phyloP scores from a whole-genome alignment of 2,329 filamentous ascomycete genomes.

The Raffaelea deltoideospora region DNA sequence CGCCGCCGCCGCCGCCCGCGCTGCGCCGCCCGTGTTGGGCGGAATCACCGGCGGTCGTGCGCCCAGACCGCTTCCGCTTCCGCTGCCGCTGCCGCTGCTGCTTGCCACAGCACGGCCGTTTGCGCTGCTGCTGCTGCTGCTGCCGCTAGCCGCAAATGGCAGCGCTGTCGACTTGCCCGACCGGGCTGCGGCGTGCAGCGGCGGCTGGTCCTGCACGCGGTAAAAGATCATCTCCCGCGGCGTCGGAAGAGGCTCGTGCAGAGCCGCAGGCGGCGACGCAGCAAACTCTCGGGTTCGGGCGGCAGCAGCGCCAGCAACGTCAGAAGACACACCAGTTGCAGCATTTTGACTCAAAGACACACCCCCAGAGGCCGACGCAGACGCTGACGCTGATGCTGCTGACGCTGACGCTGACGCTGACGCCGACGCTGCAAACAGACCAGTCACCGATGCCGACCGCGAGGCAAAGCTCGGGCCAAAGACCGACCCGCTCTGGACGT shows the following conservation, averaged over 20 bases:
- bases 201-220: conserved; percentile 8
- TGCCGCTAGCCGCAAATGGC: too few species aligned
- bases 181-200: not conserved
- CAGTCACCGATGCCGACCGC: not conserved
- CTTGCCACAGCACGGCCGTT: too few species aligned
- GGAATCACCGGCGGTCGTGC: conserved; percentile 46
- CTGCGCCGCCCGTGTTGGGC: conserved; percentile 41
- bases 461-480: not conserved
- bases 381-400: not conserved
- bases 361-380: too few species aligned
- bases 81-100: too few species aligned
- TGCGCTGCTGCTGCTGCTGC: too few species aligned
- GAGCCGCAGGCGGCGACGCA: conserved; percentile 1
- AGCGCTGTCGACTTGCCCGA: too few species aligned
- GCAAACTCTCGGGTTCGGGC: too few species aligned
- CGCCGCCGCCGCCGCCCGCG: conserved; percentile 43
- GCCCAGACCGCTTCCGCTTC: too few species aligned
- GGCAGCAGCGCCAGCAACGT: too few species aligned
- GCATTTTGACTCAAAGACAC: too few species aligned
- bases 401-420: not conserved
- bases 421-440: not conserved
- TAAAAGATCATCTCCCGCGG: conserved; percentile 17
- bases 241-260: conserved; percentile 20
- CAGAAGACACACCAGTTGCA: too few species aligned
- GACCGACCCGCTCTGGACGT: conserved; percentile 8